A percentile compares a stretch with the other conserved stretches of the same genome.
Conservation (phyloP, 23 red algal species). For the Gracilaria vermiculophylla region DNA sequence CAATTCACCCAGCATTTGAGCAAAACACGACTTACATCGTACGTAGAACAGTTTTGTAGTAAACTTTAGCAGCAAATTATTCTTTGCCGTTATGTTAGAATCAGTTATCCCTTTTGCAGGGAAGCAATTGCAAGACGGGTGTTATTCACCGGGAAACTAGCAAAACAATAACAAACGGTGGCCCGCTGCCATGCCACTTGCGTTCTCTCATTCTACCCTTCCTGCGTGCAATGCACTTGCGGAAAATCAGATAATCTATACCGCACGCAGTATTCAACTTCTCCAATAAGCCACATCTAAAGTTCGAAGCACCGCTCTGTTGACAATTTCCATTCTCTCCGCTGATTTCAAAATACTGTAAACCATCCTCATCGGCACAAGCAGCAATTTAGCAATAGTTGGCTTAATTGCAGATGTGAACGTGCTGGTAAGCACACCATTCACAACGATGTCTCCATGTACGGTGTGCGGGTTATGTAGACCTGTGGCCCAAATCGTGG, state of each 20-base stretch:
- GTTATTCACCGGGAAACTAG: neutral
- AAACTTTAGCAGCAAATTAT: neutral
- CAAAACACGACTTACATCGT: neutral
- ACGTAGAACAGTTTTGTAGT: neutral
- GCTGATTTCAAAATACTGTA: neutral
- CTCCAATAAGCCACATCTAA: constrained; percentile 26
- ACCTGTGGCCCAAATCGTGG: neutral
- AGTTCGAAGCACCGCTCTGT: constrained; percentile 23
- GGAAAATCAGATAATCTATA: too few species aligned
- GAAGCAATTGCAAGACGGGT: too few species aligned
- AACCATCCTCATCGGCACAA: constrained; percentile 24
- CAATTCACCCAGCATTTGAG: neutral
- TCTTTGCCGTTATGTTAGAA: too few species aligned
- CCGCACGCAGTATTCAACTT: neutral
- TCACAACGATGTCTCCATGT: constrained; percentile 77
- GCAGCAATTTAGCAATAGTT: neutral
- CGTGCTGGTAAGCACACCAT: constrained; percentile 47
- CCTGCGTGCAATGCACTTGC: too few species aligned
- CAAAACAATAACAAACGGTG: too few species aligned
- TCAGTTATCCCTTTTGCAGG: neutral
- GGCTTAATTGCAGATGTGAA: constrained; percentile 56
- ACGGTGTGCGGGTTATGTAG: constrained; percentile 81
- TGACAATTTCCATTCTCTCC: neutral
- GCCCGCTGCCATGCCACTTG: too few species aligned
- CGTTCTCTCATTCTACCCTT: too few species aligned